Conservation (phyloP, 345 rosid species). For the Psidium friedrichsthalianum region DNA sequence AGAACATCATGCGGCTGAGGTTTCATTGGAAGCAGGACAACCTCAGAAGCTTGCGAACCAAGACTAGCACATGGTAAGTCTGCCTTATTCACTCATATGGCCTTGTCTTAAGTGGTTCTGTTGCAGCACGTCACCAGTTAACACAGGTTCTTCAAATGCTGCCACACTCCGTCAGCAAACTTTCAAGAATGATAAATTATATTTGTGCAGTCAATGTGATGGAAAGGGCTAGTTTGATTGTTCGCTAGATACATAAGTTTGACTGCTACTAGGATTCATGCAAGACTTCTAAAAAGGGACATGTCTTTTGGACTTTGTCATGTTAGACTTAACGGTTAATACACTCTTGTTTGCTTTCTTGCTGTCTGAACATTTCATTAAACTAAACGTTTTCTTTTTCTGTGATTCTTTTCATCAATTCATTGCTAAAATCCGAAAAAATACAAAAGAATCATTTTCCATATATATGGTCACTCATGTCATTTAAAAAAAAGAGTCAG, state of each 20-base stretch:
- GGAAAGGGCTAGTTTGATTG: neutral
- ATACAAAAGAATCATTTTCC: too few relatives aligned
- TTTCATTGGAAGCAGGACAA: slow-evolving; percentile 13
- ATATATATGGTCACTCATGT: too few relatives aligned
- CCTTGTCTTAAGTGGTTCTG: neutral
- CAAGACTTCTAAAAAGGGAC: neutral
- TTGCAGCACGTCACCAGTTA: neutral
- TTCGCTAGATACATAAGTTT: neutral
- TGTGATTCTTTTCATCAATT: neutral
- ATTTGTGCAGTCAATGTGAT: neutral
- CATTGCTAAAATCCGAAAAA: too few relatives aligned
- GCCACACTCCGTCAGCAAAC: neutral
- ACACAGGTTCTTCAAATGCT: neutral
- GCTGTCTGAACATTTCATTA: neutral
- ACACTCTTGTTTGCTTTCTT: neutral
- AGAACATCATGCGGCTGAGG: slow-evolving; percentile 1
- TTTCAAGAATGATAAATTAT: neutral
- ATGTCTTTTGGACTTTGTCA: neutral
- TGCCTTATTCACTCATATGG: neutral
- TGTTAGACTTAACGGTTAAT: neutral
- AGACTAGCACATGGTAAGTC: slow-evolving; percentile 1
- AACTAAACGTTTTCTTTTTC: neutral
- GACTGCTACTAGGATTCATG: neutral
- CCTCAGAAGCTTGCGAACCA: slow-evolving; percentile 16
- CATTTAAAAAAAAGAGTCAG: too few relatives aligned